Conservation (phyloP, 2,329 filamentous ascomycete genomes). For the Hymenotorrendiella dingleyae region DNA sequence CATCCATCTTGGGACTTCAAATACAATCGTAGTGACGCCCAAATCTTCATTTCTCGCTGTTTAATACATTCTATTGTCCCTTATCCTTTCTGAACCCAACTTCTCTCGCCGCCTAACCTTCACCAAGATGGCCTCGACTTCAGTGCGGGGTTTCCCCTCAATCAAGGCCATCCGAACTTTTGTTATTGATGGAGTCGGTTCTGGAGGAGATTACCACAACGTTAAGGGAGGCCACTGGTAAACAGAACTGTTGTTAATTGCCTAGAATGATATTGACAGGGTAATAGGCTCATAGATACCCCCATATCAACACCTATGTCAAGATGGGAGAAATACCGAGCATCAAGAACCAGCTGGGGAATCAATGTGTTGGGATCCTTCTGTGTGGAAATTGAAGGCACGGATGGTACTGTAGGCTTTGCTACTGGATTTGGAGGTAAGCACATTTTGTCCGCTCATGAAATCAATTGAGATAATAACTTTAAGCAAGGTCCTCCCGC, state of each 20-base stretch:
- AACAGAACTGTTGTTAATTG: slow-evolving; percentile 15
- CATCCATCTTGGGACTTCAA: too few species aligned
- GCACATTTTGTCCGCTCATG: slow-evolving; percentile 8
- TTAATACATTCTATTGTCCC: neutral
- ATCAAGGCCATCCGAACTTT: slow-evolving; percentile 72
- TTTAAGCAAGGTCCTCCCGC: slow-evolving; percentile 63
- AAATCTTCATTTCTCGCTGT: neutral
- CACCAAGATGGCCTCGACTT: slow-evolving; percentile 21
- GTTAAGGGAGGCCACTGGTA: slow-evolving; percentile 69
- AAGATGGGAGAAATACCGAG: slow-evolving; percentile 79
- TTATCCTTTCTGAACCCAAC: neutral
- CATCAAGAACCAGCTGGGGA: slow-evolving; percentile 85
- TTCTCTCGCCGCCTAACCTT: neutral
- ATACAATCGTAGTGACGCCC: slow-evolving; percentile 1
- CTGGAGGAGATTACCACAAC: slow-evolving; percentile 86
- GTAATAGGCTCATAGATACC: slow-evolving; percentile 78
- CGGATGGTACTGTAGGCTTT: slow-evolving; percentile 88
- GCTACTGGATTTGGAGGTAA: slow-evolving; percentile 84
- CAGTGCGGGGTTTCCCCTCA: slow-evolving; percentile 51
- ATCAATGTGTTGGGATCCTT: slow-evolving; percentile 95
- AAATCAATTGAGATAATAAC: neutral
- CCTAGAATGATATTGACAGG: slow-evolving; percentile 34
- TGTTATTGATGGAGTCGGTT: slow-evolving; percentile 58
- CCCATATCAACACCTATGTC: slow-evolving; percentile 92
- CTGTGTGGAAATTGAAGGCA: slow-evolving; percentile 81